Percentiles rank a stretch among this genome's conserved stretches.
Conservation (phyloP, 257 asterid species). For the Solanum lignicaule region DNA sequence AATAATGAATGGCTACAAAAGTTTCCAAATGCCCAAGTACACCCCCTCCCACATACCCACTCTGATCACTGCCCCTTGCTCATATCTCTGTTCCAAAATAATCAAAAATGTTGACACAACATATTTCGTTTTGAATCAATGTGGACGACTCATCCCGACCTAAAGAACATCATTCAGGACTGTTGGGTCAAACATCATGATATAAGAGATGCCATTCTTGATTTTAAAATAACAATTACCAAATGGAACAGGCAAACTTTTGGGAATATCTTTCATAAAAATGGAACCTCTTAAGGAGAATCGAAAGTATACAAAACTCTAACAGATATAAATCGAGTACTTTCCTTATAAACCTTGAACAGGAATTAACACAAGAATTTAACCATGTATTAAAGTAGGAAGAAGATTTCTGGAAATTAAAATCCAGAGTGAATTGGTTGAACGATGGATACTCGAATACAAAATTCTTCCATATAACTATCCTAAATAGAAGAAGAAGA, state of each 20-base stretch:
- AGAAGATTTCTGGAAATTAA: neutral
- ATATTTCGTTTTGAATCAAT: neutral
- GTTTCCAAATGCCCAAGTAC: neutral
- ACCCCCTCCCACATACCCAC: neutral
- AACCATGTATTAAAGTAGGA: too few species aligned
- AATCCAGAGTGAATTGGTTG: neutral
- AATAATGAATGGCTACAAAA: neutral
- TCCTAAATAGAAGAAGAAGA: neutral
- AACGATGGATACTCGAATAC: neutral
- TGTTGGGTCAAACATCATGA: neutral
- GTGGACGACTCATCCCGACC: neutral
- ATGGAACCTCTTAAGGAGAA: too few species aligned
- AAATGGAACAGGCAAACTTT: too few species aligned
- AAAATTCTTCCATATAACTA: neutral
- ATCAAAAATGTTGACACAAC: rapidly evolving
- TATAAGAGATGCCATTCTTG: too few species aligned
- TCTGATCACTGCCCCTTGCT: neutral
- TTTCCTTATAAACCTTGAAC: too few species aligned
- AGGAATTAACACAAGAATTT: too few species aligned
- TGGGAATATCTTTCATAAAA: too few species aligned
- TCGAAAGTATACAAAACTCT: neutral
- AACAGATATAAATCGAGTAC: too few species aligned
- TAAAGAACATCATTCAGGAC: too few species aligned
- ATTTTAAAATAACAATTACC: too few species aligned
- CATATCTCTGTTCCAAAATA: neutral